Percentiles rank a stretch among this genome's conserved stretches.
phyloP scores from a whole-genome alignment of 371 early-diverging fungal genomes.

The Haplosporangium sp. region DNA sequence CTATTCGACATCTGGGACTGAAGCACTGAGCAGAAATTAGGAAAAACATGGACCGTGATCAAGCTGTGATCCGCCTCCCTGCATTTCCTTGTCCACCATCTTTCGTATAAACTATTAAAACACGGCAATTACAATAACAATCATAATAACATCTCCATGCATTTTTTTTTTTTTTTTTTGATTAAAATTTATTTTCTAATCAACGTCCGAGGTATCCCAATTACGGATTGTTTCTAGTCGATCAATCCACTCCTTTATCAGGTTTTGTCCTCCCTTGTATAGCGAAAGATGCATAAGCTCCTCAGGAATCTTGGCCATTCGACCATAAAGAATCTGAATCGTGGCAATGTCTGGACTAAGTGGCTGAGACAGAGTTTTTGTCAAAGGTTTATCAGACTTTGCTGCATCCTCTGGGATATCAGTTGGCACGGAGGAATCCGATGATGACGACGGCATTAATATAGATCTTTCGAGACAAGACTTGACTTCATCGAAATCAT shows the following conservation, averaged over 20 bases:
- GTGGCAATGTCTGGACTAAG: constrained; percentile 15
- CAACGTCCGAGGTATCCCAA: not conserved
- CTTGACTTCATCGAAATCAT: constrained; percentile 10
- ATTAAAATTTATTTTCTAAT: not conserved
- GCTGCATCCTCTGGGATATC: not conserved
- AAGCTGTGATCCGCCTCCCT: no score
- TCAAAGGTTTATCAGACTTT: not conserved
- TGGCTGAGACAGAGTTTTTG: not conserved
- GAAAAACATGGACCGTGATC: no score
- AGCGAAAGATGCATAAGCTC: not conserved
- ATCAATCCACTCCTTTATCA: not conserved
- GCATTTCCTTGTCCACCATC: no score
- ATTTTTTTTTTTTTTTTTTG: not conserved
- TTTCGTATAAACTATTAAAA: no score
- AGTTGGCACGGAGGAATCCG: not conserved
- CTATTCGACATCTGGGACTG: no score
- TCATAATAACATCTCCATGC: not conserved
- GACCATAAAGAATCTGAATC: not conserved
- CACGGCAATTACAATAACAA: no score
- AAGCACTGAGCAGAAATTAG: no score
- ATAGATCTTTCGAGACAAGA: not conserved
- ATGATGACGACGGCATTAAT: not conserved
- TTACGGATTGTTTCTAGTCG: not conserved
- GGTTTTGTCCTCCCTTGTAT: not conserved
- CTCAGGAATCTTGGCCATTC: not conserved